These are phyloP conservation scores for Salix dunnii DNA, from an alignment of 345 rosid genomes.

Conservation along the genomic window DNA sequence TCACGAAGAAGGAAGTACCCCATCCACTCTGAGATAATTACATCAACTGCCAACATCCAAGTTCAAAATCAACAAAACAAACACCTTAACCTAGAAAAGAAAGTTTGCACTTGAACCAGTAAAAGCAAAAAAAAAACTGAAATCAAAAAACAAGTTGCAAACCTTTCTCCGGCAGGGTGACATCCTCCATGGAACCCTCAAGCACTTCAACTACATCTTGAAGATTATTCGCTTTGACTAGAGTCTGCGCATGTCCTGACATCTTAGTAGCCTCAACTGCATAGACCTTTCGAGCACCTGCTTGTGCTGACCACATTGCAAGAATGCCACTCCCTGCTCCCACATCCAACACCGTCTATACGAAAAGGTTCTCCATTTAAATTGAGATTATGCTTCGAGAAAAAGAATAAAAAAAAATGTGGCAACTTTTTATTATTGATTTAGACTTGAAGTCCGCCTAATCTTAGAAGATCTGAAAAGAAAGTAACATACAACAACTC, in stretches of 20 bases:
- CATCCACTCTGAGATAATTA: slow-evolving; percentile 99
- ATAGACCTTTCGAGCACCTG: slow-evolving; percentile 96
- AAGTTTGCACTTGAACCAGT: not conserved
- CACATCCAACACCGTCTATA: slow-evolving; percentile 88
- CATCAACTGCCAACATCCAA: slow-evolving; percentile 69
- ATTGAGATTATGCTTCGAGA: too few species aligned
- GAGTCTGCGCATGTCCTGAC: slow-evolving; percentile 88
- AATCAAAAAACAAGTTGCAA: not conserved
- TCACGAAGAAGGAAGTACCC: slow-evolving; percentile 95
- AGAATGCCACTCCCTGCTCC: slow-evolving; percentile 99
- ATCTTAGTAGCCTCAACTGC: slow-evolving; percentile 95
- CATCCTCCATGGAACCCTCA: slow-evolving; percentile 82
- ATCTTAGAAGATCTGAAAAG: not conserved
- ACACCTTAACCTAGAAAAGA: not conserved
- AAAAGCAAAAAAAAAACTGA: not conserved
- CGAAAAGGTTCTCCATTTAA: slow-evolving; percentile 8
- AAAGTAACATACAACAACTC: not conserved
- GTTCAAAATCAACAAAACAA: not conserved
- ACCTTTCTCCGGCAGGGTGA: slow-evolving; percentile 91
- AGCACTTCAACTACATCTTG: slow-evolving; percentile 73
- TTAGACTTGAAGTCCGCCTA: not conserved
- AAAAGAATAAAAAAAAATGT: too few species aligned
- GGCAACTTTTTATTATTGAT: too few species aligned
- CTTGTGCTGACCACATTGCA: slow-evolving; percentile 99
- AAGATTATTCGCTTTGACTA: slow-evolving; percentile 74